A percentile compares a stretch with the other conserved stretches of the same genome.
Evolutionary conservation across 148 eudicot genomes (phyloP).

Genomic region (Vaccinium vitisidaea): DNA sequence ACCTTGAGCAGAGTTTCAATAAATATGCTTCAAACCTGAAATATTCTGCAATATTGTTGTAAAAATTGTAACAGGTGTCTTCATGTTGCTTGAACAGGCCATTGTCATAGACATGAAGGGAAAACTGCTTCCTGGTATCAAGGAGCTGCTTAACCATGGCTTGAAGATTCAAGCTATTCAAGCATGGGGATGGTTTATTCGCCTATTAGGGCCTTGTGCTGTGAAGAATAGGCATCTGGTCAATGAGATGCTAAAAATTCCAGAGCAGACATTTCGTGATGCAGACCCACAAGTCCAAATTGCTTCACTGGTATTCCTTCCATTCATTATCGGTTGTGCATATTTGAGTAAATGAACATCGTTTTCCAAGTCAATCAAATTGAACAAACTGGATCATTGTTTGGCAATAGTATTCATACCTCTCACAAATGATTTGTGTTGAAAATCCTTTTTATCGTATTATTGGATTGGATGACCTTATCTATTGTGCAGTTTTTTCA

Average conservation of each 20-base stretch:
- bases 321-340: background rate
- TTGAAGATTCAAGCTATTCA: constrained; percentile 66
- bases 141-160: constrained; percentile 56
- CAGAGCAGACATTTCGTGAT: constrained; percentile 73
- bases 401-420: background rate
- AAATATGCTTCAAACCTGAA: background rate
- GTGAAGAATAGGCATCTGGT: constrained; percentile 62
- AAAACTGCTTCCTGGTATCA: constrained; percentile 58
- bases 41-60: background rate
- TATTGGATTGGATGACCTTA: background rate
- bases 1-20: background rate
- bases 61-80: background rate
- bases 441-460: background rate
- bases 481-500: background rate
- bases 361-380: background rate
- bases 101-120: constrained; percentile 62
- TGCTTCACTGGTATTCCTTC: constrained; percentile 69
- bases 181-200: constrained; percentile 90
- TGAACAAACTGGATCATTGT: background rate
- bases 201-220: constrained; percentile 64
- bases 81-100: constrained; percentile 34
- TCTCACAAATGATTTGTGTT: background rate
- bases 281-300: constrained; percentile 73
- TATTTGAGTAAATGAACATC: background rate
- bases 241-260: constrained; percentile 78